Conservation (phyloP, 176 grass and related monocot genomes). For the Avena insularis region DNA sequence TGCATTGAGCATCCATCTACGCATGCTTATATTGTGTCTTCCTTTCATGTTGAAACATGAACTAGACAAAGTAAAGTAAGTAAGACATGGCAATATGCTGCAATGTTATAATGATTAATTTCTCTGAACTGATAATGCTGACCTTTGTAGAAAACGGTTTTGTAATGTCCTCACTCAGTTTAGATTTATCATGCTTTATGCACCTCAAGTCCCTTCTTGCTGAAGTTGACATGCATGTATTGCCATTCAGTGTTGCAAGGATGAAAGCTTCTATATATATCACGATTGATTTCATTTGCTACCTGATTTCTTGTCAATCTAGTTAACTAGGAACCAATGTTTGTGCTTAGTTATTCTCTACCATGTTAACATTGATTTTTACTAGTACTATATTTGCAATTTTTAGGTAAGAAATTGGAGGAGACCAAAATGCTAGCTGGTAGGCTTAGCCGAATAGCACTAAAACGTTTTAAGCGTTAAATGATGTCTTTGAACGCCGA, state of each 20-base stretch:
- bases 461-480: no score
- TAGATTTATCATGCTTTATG: no score
- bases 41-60: background rate
- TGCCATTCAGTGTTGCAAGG: no score
- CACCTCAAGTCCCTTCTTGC: no score
- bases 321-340: background rate
- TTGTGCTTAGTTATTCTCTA: background rate
- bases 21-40: background rate
- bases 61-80: background rate
- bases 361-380: background rate
- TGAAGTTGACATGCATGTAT: no score
- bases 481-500: no score
- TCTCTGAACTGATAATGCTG: background rate
- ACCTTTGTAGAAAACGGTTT: no score
- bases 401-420: background rate
- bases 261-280: background rate
- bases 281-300: background rate
- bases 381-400: background rate
- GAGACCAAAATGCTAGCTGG: background rate
- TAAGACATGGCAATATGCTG: background rate
- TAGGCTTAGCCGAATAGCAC: background rate
- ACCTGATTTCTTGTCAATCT: background rate
- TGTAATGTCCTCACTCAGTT: no score
- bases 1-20: background rate
- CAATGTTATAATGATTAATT: background rate